Conservation (phyloP, 208 protist species). For the Leishmania turanica region DNA sequence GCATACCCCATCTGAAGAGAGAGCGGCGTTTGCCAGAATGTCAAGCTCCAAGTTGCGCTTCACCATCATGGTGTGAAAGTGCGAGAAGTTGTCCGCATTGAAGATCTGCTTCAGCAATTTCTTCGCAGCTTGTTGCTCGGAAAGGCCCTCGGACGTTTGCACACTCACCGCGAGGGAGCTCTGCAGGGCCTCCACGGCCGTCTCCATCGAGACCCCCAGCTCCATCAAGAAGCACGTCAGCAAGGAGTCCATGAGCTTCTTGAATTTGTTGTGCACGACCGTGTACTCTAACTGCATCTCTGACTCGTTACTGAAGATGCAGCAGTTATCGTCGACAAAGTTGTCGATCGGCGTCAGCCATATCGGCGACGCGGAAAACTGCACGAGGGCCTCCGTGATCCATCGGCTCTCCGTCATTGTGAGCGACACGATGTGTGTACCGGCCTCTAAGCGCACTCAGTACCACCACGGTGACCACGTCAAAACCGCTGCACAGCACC, state of each 20-base stretch:
- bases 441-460: background rate
- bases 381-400: constrained; percentile 84
- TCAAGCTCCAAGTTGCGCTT: constrained; percentile 92
- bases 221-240: constrained; percentile 83
- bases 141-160: constrained; percentile 10
- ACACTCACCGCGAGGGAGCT: constrained; percentile 26
- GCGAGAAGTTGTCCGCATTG: constrained; percentile 84
- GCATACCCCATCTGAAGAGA: constrained; percentile 30
- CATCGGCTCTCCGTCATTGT: constrained; percentile 56
- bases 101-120: constrained; percentile 76
- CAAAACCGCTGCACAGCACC: background rate
- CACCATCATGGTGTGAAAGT: constrained; percentile 93
- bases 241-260: constrained; percentile 80
- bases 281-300: constrained; percentile 94
- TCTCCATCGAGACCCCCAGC: constrained; percentile 69
- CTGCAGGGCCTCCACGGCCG: constrained; percentile 51
- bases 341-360: constrained; percentile 85
- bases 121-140: constrained; percentile 35
- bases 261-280: constrained; percentile 78
- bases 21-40: constrained; percentile 63
- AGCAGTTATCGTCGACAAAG: constrained; percentile 94
- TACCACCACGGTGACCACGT: background rate
- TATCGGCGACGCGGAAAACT: constrained; percentile 84
- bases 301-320: constrained; percentile 81
- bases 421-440: background rate